Percentiles rank a stretch among this genome's conserved stretches.
phyloP scores from a whole-genome alignment of 2,329 filamentous ascomycete species.

The Calonectria pseudoturangicola region DNA sequence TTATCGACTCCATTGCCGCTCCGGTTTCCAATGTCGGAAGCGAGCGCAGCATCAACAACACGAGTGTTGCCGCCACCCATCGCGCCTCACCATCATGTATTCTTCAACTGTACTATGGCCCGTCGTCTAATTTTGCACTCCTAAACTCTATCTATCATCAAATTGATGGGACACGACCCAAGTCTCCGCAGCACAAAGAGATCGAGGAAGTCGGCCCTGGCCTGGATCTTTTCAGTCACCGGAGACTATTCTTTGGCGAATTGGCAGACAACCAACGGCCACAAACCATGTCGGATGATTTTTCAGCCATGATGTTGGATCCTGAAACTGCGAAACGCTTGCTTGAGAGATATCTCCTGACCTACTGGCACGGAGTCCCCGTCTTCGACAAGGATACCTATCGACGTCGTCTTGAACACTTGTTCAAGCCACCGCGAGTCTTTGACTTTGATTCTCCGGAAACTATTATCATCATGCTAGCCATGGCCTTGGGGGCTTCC shows the following conservation, averaged over 20 bases:
- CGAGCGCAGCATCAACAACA: conserved; percentile 58
- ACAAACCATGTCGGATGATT: conserved; percentile 46
- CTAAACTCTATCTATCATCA: conserved; percentile 59
- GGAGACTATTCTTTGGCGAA: conserved; percentile 59
- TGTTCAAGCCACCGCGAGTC: conserved; percentile 58
- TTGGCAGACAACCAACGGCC: conserved; percentile 59
- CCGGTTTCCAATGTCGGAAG: conserved; percentile 44
- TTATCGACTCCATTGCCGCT: conserved; percentile 30
- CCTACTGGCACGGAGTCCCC: conserved; percentile 62
- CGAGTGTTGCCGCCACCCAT: conserved; percentile 68
- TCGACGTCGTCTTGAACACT: conserved; percentile 57
- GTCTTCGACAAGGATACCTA: conserved; percentile 59
- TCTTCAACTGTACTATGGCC: conserved; percentile 67
- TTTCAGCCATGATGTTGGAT: conserved; percentile 61
- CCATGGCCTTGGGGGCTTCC: conserved; percentile 60
- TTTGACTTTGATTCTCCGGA: conserved; percentile 59
- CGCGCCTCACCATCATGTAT: conserved; percentile 65
- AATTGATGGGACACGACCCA: conserved; percentile 54
- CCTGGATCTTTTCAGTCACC: conserved; percentile 57
- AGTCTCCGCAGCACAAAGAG: conserved; percentile 49
- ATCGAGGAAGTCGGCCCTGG: conserved; percentile 58
- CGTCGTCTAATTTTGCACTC: conserved; percentile 67
- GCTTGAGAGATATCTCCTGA: conserved; percentile 63
- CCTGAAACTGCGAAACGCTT: conserved; percentile 61
- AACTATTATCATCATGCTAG: conserved; percentile 61